phyloP scores from a whole-genome alignment of 2,329 filamentous ascomycete species.

The Botryotinia calthae region DNA sequence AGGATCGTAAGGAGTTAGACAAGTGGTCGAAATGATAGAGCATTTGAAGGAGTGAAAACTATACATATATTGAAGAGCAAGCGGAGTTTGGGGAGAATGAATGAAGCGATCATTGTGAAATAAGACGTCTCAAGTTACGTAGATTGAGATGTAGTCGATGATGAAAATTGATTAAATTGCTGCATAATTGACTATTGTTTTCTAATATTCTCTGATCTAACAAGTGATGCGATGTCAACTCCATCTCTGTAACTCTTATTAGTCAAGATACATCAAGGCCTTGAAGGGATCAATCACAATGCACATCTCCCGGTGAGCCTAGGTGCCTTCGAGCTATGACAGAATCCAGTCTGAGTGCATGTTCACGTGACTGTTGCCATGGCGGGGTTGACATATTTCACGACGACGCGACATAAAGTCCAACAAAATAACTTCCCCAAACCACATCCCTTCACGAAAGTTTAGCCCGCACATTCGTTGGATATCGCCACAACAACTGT shows the following conservation, averaged over 20 bases:
- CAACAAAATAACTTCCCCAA: neutral
- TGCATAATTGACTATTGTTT: neutral
- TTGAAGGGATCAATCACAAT: neutral
- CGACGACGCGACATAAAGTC: neutral
- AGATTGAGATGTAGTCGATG: neutral
- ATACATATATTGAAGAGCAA: constrained; percentile 19
- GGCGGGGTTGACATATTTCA: constrained; percentile 4
- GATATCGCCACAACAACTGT: neutral
- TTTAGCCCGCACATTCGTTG: neutral
- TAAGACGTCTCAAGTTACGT: constrained; percentile 7
- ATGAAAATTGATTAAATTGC: constrained; percentile 20
- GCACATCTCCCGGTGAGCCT: neutral
- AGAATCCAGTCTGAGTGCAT: too few species aligned
- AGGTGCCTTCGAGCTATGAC: neutral
- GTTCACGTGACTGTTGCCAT: neutral
- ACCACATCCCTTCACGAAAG: neutral
- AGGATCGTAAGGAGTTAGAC: constrained; percentile 54
- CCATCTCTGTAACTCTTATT: too few species aligned
- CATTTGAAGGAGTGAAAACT: constrained; percentile 1
- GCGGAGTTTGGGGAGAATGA: constrained; percentile 12
- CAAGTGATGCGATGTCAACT: neutral
- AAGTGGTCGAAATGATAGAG: constrained; percentile 7
- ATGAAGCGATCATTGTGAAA: constrained; percentile 10
- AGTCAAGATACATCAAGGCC: neutral
- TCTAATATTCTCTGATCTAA: neutral